Conservation (phyloP, 2,329 filamentous ascomycete genomes). For the Penicillium freii region DNA sequence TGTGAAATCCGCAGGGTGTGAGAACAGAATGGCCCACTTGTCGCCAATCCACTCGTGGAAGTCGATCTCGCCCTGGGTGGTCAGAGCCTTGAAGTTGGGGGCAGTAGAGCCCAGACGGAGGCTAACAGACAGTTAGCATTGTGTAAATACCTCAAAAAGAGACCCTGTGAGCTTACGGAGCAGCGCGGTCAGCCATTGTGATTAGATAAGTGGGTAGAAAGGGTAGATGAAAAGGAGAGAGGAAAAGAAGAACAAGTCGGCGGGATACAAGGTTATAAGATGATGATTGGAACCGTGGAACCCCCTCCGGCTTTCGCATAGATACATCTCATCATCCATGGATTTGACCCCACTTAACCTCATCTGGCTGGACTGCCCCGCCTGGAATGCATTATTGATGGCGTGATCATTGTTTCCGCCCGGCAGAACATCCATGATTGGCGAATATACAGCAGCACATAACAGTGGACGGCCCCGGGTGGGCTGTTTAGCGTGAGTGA, state of each 20-base stretch:
- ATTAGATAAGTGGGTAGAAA: background rate
- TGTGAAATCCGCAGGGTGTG: conserved; percentile 77
- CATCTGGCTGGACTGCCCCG: background rate
- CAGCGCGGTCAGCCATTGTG: conserved; percentile 46
- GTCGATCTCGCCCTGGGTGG: conserved; percentile 64
- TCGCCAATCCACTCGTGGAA: conserved; percentile 72
- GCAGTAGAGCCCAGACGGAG: conserved; percentile 66
- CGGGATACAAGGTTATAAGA: conserved; percentile 1
- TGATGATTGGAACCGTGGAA: background rate
- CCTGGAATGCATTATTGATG: conserved; percentile 26
- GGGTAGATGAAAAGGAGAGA: conserved; percentile 4
- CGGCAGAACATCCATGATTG: conserved; percentile 33
- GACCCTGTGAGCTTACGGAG: conserved; percentile 38
- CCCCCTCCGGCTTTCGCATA: conserved; percentile 15
- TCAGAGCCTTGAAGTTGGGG: conserved; percentile 68
- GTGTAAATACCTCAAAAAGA: background rate
- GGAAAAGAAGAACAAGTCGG: background rate
- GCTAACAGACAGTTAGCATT: conserved; percentile 31
- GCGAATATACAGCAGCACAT: conserved; percentile 3
- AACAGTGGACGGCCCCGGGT: background rate
- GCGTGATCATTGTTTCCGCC: conserved; percentile 22
- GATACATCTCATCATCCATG: conserved; percentile 15
- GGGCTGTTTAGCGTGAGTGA: conserved; percentile 27
- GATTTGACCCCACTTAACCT: conserved; percentile 10
- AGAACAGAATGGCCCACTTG: conserved; percentile 70